phyloP scores from a whole-genome alignment of 306 rosid genomes.

The Medicago truncatula region DNA sequence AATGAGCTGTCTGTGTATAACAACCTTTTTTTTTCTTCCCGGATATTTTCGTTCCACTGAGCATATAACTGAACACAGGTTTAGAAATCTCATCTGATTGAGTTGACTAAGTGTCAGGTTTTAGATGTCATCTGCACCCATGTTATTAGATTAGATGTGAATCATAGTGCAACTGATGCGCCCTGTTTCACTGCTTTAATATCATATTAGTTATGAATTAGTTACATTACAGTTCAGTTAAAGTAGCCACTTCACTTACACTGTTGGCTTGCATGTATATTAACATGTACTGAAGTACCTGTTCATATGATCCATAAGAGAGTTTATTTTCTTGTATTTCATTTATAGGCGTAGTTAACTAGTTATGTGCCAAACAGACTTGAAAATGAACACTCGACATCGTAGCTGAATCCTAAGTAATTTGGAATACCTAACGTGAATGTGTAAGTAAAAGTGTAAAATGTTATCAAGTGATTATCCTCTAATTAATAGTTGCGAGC shows the following conservation, averaged over 20 bases:
- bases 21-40: not conserved
- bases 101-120: conserved; percentile 11
- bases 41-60: not conserved
- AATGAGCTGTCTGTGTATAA: not conserved
- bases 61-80: not conserved
- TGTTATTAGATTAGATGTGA: not conserved
- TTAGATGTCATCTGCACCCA: not conserved
- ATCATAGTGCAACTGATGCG: not conserved
- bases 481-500: not conserved
- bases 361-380: conserved; percentile 4
- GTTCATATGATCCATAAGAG: not conserved
- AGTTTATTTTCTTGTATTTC: not conserved
- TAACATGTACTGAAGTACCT: too few relatives aligned
- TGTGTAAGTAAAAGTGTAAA: not conserved
- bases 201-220: not conserved
- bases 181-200: not conserved
- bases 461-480: not conserved
- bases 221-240: not conserved
- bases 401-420: not conserved
- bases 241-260: not conserved
- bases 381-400: not conserved
- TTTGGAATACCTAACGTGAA: conserved; percentile 5
- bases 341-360: not conserved
- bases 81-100: conserved; percentile 18
- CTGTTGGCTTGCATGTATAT: not conserved